Conservation (phyloP, 768 basidiomycete genomes). For the Porpolomopsis calyptriformis region DNA sequence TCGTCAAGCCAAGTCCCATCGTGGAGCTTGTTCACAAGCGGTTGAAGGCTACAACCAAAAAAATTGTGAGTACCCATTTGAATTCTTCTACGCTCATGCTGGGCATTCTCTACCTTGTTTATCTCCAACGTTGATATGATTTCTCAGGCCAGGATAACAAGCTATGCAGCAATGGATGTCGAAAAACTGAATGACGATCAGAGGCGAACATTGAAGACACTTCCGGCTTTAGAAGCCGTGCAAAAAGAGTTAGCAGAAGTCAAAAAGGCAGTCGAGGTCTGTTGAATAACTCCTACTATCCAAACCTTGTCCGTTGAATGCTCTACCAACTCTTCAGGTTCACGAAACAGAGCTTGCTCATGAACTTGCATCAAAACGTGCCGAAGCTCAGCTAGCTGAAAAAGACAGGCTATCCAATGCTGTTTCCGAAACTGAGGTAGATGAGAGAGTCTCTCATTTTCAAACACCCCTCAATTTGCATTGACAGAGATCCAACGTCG, state of each 20-base stretch:
- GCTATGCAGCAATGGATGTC: slow-evolving; percentile 55
- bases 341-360: slow-evolving; percentile 55
- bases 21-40: slow-evolving; percentile 75
- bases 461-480: background rate
- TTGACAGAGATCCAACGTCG: slow-evolving; percentile 15
- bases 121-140: slow-evolving; percentile 5
- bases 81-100: background rate
- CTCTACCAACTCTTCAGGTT: slow-evolving; percentile 26
- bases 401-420: slow-evolving; percentile 45
- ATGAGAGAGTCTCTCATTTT: slow-evolving; percentile 9
- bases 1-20: slow-evolving; percentile 52
- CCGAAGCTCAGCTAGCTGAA: slow-evolving; percentile 47
- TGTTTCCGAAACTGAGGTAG: slow-evolving; percentile 50
- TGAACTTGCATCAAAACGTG: slow-evolving; percentile 43
- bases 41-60: slow-evolving; percentile 67
- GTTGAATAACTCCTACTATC: slow-evolving; percentile 10
- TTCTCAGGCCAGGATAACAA: slow-evolving; percentile 56
- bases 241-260: slow-evolving; percentile 78
- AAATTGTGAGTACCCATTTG: slow-evolving; percentile 49
- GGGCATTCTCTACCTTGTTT: background rate
- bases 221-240: slow-evolving; percentile 67
- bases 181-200: slow-evolving; percentile 86
- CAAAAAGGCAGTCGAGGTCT: slow-evolving; percentile 75
- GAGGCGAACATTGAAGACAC: slow-evolving; percentile 56
- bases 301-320: slow-evolving; percentile 2